These are phyloP conservation scores for Mycena rosella DNA, from an alignment of 768 basidiomycete species.

Conservation along the genomic window DNA sequence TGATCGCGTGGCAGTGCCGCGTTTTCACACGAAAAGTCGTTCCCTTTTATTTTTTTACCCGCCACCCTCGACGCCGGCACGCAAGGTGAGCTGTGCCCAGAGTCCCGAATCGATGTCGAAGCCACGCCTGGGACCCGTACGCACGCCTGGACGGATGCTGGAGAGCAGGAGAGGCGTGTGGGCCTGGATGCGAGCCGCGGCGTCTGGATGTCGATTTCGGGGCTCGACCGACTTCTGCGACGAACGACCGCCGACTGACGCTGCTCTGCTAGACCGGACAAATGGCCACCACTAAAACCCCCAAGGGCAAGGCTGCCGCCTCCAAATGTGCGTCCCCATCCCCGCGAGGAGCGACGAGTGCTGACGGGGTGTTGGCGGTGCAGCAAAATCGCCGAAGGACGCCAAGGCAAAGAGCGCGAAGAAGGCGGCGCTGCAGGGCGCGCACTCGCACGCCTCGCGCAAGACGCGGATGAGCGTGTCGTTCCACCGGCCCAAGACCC, in stretches of 20 bases:
- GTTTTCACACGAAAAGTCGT: too few species aligned
- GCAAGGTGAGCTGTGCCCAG: background rate
- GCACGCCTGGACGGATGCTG: too few species aligned
- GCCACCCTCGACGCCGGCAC: background rate
- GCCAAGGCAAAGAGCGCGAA: constrained; percentile 93
- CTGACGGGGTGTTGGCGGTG: too few species aligned
- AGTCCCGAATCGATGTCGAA: background rate
- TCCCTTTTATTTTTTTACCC: background rate
- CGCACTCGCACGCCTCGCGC: constrained; percentile 78
- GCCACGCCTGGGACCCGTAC: background rate
- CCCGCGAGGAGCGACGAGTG: too few species aligned
- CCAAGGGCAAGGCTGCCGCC: constrained; percentile 72
- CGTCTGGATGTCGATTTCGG: too few species aligned
- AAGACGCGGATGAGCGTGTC: constrained; percentile 89
- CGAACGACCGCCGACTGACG: background rate
- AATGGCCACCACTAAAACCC: constrained; percentile 80
- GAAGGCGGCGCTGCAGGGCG: constrained; percentile 95
- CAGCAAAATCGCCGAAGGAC: constrained; percentile 46
- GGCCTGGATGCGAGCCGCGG: too few species aligned
- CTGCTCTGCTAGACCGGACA: constrained; percentile 10
- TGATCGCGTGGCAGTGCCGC: too few species aligned
- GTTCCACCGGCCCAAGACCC: constrained; percentile 97
- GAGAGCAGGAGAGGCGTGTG: too few species aligned
- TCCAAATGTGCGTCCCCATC: constrained; percentile 53
- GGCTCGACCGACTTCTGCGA: too few species aligned